phyloP scores from a whole-genome alignment of 148 eudicot genomes.

The Polygonum maritimum region DNA sequence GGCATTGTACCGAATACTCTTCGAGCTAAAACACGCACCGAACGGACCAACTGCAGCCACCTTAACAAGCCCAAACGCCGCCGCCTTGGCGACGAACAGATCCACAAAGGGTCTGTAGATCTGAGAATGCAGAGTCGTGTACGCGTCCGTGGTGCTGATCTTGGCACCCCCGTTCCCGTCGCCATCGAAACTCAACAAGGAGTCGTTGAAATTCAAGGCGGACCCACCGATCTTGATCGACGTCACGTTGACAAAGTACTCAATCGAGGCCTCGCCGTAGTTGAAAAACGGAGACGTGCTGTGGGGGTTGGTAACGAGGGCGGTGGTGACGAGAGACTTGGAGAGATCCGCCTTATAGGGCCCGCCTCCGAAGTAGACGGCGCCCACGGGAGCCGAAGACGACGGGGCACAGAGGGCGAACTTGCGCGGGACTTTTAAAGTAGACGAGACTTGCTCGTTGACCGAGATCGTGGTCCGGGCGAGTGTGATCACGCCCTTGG shows the following conservation, averaged over 20 bases:
- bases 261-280: slow-evolving; percentile 10
- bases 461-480: slow-evolving; percentile 3
- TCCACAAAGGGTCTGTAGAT: slow-evolving; percentile 24
- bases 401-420: slow-evolving; percentile 15
- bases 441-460: neutral
- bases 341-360: slow-evolving; percentile 24
- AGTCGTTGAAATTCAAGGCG: neutral
- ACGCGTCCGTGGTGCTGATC: slow-evolving; percentile 21
- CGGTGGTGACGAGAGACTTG: neutral
- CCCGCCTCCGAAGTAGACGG: slow-evolving; percentile 40
- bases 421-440: slow-evolving; percentile 8
- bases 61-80: slow-evolving; percentile 16
- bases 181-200: neutral
- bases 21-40: slow-evolving; percentile 27
- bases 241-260: slow-evolving; percentile 9
- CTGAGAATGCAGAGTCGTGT: slow-evolving; percentile 25
- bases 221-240: slow-evolving; percentile 6
- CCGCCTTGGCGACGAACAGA: slow-evolving; percentile 19
- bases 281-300: slow-evolving; percentile 9
- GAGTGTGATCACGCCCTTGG: slow-evolving; percentile 10
- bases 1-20: slow-evolving; percentile 13
- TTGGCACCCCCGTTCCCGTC: slow-evolving; percentile 8
- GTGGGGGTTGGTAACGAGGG: slow-evolving; percentile 6
- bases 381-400: slow-evolving; percentile 17
- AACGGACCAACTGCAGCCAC: slow-evolving; percentile 27